Conservation (phyloP, 164 flowering plant species). For the Aristolochia californica region DNA sequence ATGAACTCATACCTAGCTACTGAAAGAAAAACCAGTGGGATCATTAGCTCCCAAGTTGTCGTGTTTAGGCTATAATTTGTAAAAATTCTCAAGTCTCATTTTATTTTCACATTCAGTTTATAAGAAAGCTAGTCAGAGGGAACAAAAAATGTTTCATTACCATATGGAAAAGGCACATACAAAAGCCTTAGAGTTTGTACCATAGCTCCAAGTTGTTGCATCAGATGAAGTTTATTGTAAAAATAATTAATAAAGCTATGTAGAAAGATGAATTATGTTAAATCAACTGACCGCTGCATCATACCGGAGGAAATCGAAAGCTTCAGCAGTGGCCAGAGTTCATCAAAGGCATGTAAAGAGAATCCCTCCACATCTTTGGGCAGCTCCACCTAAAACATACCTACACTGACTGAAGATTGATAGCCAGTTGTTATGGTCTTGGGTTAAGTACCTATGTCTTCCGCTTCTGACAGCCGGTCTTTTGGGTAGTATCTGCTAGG, state of each 20-base stretch:
- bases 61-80: constrained; percentile 45
- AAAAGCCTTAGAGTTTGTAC: constrained; percentile 44
- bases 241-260: no score
- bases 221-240: no score
- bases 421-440: no score
- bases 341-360: constrained; percentile 34
- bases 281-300: constrained; percentile 43
- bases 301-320: constrained; percentile 53
- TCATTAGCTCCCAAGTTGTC: constrained; percentile 52
- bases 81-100: no score
- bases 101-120: no score
- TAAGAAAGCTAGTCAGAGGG: no score
- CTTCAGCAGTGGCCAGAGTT: constrained; percentile 42
- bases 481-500: no score
- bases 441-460: no score
- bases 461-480: no score
- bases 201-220: constrained; percentile 36
- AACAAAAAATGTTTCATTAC: no score
- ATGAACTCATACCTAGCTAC: constrained; percentile 27
- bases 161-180: constrained; percentile 55
- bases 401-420: constrained; percentile 41
- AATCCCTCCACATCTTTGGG: constrained; percentile 57
- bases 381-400: constrained; percentile 51
- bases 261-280: no score
- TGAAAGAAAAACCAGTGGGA: constrained; percentile 30